These are phyloP conservation scores for Parmelia sp. DNA, from an alignment of 495 filamentous ascomycete species.

Conservation along the genomic window DNA sequence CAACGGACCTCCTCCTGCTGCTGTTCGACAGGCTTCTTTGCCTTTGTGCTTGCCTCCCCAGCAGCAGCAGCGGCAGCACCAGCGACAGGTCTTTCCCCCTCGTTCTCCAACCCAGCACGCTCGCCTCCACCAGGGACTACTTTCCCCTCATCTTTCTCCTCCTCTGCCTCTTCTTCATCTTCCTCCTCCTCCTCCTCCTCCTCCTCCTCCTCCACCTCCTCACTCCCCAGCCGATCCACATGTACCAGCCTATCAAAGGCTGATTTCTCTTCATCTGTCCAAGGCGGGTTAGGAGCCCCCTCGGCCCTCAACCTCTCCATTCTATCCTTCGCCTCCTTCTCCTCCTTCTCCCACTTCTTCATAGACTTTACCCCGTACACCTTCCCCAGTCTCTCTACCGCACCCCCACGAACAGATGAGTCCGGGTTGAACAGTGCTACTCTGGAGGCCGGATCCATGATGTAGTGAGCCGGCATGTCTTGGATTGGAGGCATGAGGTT, in stretches of 20 bases:
- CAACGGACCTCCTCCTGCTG: not conserved
- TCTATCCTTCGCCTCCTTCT: not conserved
- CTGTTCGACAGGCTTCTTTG: not conserved
- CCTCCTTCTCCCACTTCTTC: not conserved
- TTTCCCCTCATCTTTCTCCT: not conserved
- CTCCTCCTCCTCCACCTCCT: not conserved
- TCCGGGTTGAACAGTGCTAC: not conserved
- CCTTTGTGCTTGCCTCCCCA: too few relatives aligned
- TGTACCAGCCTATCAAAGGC: not conserved
- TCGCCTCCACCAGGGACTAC: not conserved
- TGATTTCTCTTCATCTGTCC: not conserved
- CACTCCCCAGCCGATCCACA: not conserved
- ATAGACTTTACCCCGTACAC: not conserved
- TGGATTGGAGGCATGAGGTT: not conserved
- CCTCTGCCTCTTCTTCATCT: not conserved
- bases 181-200: not conserved
- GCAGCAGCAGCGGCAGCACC: not conserved
- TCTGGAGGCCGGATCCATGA: not conserved
- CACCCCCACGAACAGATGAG: not conserved
- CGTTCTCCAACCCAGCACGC: not conserved
- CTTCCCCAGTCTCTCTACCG: not conserved
- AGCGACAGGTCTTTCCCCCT: not conserved
- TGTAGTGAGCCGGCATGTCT: not conserved
- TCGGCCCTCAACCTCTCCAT: too few relatives aligned
- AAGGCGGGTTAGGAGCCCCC: too few relatives aligned